Conservation (phyloP, 192 early-diverging fungal species). For the Coemansia sp. region DNA sequence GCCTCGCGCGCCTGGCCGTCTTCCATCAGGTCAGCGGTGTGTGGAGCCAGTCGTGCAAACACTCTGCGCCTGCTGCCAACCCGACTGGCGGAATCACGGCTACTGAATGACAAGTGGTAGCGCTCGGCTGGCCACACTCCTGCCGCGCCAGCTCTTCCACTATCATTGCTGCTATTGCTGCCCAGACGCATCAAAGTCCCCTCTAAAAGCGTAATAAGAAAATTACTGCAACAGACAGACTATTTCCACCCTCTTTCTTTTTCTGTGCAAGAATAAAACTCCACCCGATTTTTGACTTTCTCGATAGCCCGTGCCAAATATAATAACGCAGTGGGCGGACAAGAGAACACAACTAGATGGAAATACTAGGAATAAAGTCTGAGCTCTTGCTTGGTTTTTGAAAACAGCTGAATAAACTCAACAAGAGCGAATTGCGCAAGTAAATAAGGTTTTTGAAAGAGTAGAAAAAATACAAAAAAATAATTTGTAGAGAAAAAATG, state of each 20-base stretch:
- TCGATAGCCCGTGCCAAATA: too few species aligned
- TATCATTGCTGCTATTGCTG: slow-evolving; percentile 5
- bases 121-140: slow-evolving; percentile 7
- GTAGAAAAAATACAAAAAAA: slow-evolving; percentile 4
- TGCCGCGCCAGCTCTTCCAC: not conserved
- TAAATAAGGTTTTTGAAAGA: not conserved
- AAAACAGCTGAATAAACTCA: not conserved
- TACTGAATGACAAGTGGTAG: slow-evolving; percentile 32
- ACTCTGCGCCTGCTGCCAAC: slow-evolving; percentile 31
- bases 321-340: too few species aligned
- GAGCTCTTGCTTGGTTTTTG: too few species aligned
- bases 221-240: not conserved
- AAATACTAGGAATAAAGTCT: too few species aligned
- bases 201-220: not conserved
- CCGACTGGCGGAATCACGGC: not conserved
- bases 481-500: slow-evolving; percentile 2
- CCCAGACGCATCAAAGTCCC: slow-evolving; percentile 6
- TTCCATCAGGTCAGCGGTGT: slow-evolving; percentile 9
- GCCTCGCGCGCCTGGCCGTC: not conserved
- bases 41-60: slow-evolving; percentile 41
- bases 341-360: too few species aligned
- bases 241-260: not conserved
- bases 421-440: not conserved
- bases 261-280: not conserved
- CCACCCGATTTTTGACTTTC: too few species aligned